Percentiles rank a stretch among this genome's conserved stretches.
Conservation (phyloP, 2,329 filamentous ascomycete genomes). For the Curvularia sp. region DNA sequence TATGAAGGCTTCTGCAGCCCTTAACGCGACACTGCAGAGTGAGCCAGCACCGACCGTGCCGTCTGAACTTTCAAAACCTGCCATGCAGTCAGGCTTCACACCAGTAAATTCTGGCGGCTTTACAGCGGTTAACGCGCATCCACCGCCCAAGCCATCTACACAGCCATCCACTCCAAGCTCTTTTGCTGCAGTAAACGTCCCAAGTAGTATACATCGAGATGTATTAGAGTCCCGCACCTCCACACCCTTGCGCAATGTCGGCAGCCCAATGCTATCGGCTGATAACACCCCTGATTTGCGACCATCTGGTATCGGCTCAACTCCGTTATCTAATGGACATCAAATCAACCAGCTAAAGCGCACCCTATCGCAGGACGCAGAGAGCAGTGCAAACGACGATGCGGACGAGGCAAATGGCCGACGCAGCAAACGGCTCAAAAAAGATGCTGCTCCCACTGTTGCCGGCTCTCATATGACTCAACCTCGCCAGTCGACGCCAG, state of each 20-base stretch:
- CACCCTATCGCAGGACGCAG: conserved; percentile 63
- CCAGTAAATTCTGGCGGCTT: conserved; percentile 72
- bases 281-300: conserved; percentile 72
- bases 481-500: conserved; percentile 80
- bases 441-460: conserved; percentile 78
- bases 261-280: conserved; percentile 69
- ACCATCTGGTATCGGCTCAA: conserved; percentile 56
- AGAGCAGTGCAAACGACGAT: conserved; percentile 68
- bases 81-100: conserved; percentile 69
- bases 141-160: conserved; percentile 30
- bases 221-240: conserved; percentile 61
- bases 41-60: conserved; percentile 37
- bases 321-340: conserved; percentile 61
- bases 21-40: conserved; percentile 63
- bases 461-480: conserved; percentile 97
- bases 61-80: conserved; percentile 66
- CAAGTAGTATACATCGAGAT: conserved; percentile 61
- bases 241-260: conserved; percentile 65
- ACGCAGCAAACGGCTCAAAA: conserved; percentile 91
- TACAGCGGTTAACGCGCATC: conserved; percentile 68
- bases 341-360: conserved; percentile 73
- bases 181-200: conserved; percentile 67
- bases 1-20: conserved; percentile 62
- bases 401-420: conserved; percentile 61
- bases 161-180: conserved; percentile 36